Base-by-base conservation (phyloP, 495 filamentous ascomycete species). In the Pyrenula aspistea region DNA sequence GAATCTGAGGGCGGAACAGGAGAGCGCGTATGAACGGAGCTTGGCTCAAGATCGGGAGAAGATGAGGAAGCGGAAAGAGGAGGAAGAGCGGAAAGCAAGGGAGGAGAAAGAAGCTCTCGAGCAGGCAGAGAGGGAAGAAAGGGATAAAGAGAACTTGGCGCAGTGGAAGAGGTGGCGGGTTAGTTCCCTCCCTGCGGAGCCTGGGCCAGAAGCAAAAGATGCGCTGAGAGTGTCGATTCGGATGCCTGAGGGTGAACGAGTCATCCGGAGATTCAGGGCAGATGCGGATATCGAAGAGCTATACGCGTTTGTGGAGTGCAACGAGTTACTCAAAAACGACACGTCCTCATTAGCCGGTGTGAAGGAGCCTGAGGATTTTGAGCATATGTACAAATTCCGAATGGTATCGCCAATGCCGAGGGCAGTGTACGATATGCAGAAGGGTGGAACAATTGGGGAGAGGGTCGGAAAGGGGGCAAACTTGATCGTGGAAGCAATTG, bases 261-360 rank as follows among this genome's bases (percentile, higher is more conserved):
- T 96, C 1, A 80, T 92, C 57, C 80, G 92, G 25, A 78, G 74
- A 53, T 97, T 98, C 62, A 61, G 72, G 1, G 71, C 75, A 2
- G 72, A 80, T 1, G 80, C 84, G 0, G 73, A 74, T 1, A 71
- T 97, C 24, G 93, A 98, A 65, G 91, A 96, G 62, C 70, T 98
- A 0, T 97, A 98, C 69, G 94, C 92, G 1, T 95, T 94, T 69
- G 91, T 97, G 1, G 94, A 97, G 64, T 97, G 93, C 69, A 85
- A 92, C 66, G 85, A 89, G 54, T 57, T 84, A 0, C 59, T 91
- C 10, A 67, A 74, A 25, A 72, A 69, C 53, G 55, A 63, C 50
- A 8, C 50, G 10, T 4, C 22, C 10, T 52, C 50, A 10, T 20
- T 21, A 49, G 61, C 56, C 2, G 61, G 54, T n/a, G 66, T 67